These are phyloP conservation scores for Rhizopogon vulgaris DNA, from an alignment of 768 basidiomycete genomes.

Conservation along the genomic window DNA sequence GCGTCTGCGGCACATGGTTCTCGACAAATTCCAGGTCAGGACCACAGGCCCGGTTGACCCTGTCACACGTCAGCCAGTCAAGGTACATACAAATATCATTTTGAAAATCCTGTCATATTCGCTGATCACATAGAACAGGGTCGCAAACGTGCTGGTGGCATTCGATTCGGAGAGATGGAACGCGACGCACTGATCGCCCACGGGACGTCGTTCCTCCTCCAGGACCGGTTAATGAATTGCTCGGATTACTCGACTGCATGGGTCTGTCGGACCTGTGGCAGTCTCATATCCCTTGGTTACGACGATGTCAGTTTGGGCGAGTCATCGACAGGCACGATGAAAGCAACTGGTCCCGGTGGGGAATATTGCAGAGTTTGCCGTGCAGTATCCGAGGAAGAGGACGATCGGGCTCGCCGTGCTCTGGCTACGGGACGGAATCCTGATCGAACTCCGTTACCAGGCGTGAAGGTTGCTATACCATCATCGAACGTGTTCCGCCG, in stretches of 20 bases:
- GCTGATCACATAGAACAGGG: slow-evolving; percentile 46
- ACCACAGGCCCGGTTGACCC: slow-evolving; percentile 97
- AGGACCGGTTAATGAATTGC: slow-evolving; percentile 99
- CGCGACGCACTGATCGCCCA: slow-evolving; percentile 98
- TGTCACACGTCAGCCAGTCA: slow-evolving; percentile 93
- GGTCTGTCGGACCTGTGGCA: slow-evolving; percentile 96
- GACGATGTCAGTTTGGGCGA: slow-evolving; percentile 79
- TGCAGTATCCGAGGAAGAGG: slow-evolving; percentile 57
- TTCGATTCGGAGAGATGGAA: slow-evolving; percentile 99
- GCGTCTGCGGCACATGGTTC: slow-evolving; percentile 96
- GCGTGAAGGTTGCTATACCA: slow-evolving; percentile 61
- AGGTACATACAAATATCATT: slow-evolving; percentile 44
- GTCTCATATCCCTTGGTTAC: slow-evolving; percentile 92
- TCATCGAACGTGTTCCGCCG: slow-evolving; percentile 59
- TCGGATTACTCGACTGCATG: slow-evolving; percentile 99
- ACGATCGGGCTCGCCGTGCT: slow-evolving; percentile 52
- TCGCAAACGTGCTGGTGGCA: slow-evolving; percentile 96
- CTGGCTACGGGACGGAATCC: slow-evolving; percentile 50
- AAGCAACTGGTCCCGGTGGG: slow-evolving; percentile 68
- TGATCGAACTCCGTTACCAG: slow-evolving; percentile 35
- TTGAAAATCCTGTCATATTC: neutral
- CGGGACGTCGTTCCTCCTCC: slow-evolving; percentile 95
- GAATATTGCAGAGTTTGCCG: slow-evolving; percentile 97
- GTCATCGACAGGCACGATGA: slow-evolving; percentile 43
- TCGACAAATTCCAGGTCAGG: slow-evolving; percentile 99